Percentiles rank a stretch among this genome's conserved stretches.
These are phyloP conservation scores for Coemansia asiatica DNA, from an alignment of 192 early-diverging fungal species.

Conservation along the genomic window DNA sequence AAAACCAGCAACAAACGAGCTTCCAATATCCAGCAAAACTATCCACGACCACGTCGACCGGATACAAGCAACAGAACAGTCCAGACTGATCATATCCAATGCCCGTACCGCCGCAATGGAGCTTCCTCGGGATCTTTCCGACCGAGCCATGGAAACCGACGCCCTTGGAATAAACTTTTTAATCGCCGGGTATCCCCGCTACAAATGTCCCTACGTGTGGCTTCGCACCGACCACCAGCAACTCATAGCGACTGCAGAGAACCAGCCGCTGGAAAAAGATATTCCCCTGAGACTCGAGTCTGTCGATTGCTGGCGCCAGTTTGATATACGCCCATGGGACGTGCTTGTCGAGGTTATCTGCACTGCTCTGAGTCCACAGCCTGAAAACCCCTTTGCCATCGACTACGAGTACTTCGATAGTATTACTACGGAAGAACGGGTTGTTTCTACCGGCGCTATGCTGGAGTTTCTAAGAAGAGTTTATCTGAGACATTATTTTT, in stretches of 20 bases:
- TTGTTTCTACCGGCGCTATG: constrained; percentile 67
- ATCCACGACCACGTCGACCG: constrained; percentile 46
- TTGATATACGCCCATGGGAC: constrained; percentile 65
- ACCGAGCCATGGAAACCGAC: constrained; percentile 44
- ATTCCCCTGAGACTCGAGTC: constrained; percentile 65
- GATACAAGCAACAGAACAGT: constrained; percentile 35
- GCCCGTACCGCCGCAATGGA: constrained; percentile 12
- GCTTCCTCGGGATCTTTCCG: constrained; percentile 24
- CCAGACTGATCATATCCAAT: constrained; percentile 11
- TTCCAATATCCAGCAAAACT: constrained; percentile 52
- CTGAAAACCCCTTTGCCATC: constrained; percentile 67
- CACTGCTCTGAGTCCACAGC: constrained; percentile 57
- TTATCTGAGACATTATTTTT: constrained; percentile 57
- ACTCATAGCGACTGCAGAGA: constrained; percentile 53
- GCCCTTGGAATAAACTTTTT: constrained; percentile 59
- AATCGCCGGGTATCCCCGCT: constrained; percentile 68
- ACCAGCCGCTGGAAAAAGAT: constrained; percentile 60
- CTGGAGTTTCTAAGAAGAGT: constrained; percentile 65
- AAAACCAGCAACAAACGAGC: constrained; percentile 23
- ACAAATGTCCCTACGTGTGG: constrained; percentile 75
- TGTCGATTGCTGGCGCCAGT: constrained; percentile 63
- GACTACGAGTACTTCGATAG: constrained; percentile 62
- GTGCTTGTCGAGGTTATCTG: constrained; percentile 69
- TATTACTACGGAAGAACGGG: constrained; percentile 64
- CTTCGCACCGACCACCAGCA: constrained; percentile 62